Evolutionary conservation across 441 rosid genomes (phyloP).

Genomic region (Cnidoscolus chayamansa): DNA sequence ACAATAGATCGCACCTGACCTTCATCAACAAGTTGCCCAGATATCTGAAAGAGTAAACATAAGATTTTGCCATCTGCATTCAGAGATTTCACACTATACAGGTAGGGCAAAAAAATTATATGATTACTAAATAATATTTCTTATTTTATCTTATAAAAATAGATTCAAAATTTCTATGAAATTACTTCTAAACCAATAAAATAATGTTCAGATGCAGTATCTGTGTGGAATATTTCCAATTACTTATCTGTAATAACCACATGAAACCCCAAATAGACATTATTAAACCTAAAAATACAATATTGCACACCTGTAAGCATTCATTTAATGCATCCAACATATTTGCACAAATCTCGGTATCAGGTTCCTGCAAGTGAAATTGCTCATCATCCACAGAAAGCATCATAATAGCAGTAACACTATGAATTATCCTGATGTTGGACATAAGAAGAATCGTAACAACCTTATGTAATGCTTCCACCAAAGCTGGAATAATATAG

Average conservation of each 20-base stretch:
- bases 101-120: neutral
- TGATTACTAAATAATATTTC: neutral
- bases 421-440: slow-evolving; percentile 9
- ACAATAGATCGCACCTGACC: slow-evolving; percentile 86
- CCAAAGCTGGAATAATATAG: slow-evolving; percentile 82
- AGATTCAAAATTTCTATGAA: neutral
- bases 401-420: neutral
- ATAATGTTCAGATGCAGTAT: neutral
- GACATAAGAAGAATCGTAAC: slow-evolving; percentile 13
- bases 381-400: slow-evolving; percentile 12
- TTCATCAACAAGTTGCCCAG: slow-evolving; percentile 76
- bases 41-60: slow-evolving; percentile 55
- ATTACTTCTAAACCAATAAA: neutral
- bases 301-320: slow-evolving; percentile 75
- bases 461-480: slow-evolving; percentile 97
- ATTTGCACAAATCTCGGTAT: slow-evolving; percentile 90
- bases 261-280: neutral
- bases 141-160: neutral
- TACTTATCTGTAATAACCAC: neutral
- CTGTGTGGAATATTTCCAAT: neutral
- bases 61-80: slow-evolving; percentile 20
- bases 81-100: slow-evolving; percentile 13
- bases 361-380: slow-evolving; percentile 82
- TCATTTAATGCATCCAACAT: slow-evolving; percentile 97
- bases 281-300: neutral